Evolutionary conservation across 208 protist genomes (phyloP), one percentile per base, ranked within the genome.

Genomic region (Acanthamoeba sp.): DNA sequence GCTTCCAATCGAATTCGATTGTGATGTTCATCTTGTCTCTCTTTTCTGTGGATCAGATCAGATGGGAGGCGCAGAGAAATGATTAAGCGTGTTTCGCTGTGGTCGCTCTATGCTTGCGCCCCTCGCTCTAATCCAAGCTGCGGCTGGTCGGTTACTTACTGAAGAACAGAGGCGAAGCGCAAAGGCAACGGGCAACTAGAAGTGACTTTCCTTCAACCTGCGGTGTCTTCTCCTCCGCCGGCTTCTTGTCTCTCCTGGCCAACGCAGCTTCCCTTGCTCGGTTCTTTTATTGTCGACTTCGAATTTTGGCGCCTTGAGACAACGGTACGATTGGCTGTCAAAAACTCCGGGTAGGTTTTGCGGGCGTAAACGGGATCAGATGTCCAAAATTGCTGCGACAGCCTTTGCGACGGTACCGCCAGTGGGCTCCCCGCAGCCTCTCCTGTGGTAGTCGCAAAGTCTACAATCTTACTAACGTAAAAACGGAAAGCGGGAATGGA

Each of bases 1-100:
- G 71, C 32, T 40, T 80, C 71, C 71, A 80, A 80, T 80, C 71
- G 71, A 80, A 80, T 22, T 40, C 32, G 71, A 80, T 80, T 40
- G 71, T 80, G 36, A 80, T 80, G 71, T 80, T 48, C 71, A 80
- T 80, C 71, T 48, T 80, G 40, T 20, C 38, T 80, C 38, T 48
- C 6, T 48, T 38, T 80, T 80, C 71, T 80, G 71, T 38, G 71
- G 71, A 80, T 48, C 55, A 62, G 62, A 1, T 62, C 22, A n/a
- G 55, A 62, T 22, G 14, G 55, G 9, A 22, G 55, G n/a, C 5
- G 55, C 55, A 29, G 62, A 16, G 1, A 36, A 36, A 36, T 69
- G 20, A 36, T 69, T 36, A 69, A 36, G 62, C 27, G 62, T 7
- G 27, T 20, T 34, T n/a, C 45, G 45, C 45, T 50, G 45, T 50